Evolutionary conservation across 768 basidiomycete genomes (phyloP), one percentile per base, ranked within the genome.

Genomic region (Royoungia palumana): DNA sequence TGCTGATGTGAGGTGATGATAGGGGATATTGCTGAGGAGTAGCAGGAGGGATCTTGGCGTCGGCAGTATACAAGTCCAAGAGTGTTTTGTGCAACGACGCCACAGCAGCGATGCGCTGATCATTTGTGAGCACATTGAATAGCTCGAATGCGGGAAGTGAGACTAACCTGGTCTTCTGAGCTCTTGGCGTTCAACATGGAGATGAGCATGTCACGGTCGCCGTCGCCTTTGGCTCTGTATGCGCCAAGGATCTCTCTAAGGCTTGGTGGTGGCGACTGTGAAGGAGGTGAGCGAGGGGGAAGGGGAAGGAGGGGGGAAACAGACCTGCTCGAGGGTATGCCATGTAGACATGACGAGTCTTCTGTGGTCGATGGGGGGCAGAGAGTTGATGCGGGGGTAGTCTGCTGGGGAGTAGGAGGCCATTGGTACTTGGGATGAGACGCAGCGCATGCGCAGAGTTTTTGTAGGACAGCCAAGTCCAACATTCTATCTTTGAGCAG

Each of bases 111-210:
- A 88, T 70, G 43, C 89, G 83, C 87, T 90, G 58, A 38, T 24
- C 13, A 27, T 7, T 16, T 2, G 25, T 65, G 32, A 64, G 53
- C 21, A 47, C 19, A 35, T 21, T 5, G 34, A 10, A 11, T 24
- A 25, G 35, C 43, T 32, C 42, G 47, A 45, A 38, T 47, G 44
- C 49, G 43, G 43, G 16, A 28, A 52, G 27, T 16, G 36, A 22
- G 22, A 61, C 80, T 35, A 55, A 90, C 91, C 80, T 95, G 88
- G 64, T 96, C 94, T 66, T 96, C 94, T 12, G 94, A 86, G 39
- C 83, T 80, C 74, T 96, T 96, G 62, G 93, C 92, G 51, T 87
- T 91, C 42, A 96, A 75, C 79, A 96, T 88, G 56, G 90, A 81
- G 30, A 95, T 76, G 19, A 96, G 75, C 82, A 94, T 87, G 44